Conservation (phyloP, 179 eudicot species). For the Pouteria campechiana region DNA sequence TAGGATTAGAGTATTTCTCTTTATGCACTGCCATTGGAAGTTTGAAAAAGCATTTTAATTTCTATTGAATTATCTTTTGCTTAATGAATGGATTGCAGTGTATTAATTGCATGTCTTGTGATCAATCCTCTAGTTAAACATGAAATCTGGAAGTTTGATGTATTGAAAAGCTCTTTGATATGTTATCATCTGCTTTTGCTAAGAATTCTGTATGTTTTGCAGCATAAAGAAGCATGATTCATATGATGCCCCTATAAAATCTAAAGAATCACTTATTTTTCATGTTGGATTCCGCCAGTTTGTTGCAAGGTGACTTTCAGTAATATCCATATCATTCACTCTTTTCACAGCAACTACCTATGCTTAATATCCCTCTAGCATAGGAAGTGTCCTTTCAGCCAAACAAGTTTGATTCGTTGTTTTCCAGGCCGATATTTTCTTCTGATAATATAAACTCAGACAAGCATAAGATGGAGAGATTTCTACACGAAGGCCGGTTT, state of each 20-base stretch:
- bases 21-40: too few relatives aligned
- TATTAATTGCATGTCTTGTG: too few relatives aligned
- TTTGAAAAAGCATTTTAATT: too few relatives aligned
- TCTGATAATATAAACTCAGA: conserved; percentile 67
- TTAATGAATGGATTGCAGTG: too few relatives aligned
- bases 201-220: too few relatives aligned
- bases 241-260: conserved; percentile 72
- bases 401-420: conserved; percentile 6
- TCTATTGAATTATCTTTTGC: not conserved
- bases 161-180: not conserved
- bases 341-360: not conserved
- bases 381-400: not conserved
- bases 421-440: conserved; percentile 78
- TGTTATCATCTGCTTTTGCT: not conserved
- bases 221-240: conserved; percentile 86
- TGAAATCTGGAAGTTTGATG: too few relatives aligned
- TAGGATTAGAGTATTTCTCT: too few relatives aligned
- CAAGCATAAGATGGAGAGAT: conserved; percentile 97
- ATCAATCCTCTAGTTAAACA: too few relatives aligned
- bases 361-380: not conserved
- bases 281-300: conserved; percentile 97
- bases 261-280: conserved; percentile 79
- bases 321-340: conserved; percentile 7
- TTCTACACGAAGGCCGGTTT: conserved; percentile 86
- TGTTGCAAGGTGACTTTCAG: conserved; percentile 78